Evolutionary conservation across 148 eudicot genomes (phyloP).

Genomic region (Nyssa sinensis): DNA sequence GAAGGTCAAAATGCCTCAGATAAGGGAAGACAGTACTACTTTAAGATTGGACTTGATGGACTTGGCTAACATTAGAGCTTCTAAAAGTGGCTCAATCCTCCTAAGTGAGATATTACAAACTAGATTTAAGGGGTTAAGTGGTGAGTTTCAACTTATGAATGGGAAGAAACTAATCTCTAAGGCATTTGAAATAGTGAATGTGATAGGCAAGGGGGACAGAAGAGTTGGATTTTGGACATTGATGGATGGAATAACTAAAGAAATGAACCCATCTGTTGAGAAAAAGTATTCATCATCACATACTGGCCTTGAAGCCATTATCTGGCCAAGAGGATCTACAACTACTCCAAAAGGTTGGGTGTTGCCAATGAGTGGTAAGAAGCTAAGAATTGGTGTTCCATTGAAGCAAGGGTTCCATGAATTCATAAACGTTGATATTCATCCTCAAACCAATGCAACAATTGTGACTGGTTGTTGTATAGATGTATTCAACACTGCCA

Average conservation of each 20-base stretch:
- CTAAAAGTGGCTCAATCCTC: constrained; percentile 12
- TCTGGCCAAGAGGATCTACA: constrained; percentile 31
- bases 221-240: constrained; percentile 29
- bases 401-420: not conserved
- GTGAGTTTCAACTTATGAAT: constrained; percentile 18
- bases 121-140: constrained; percentile 14
- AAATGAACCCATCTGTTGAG: not conserved
- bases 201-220: constrained; percentile 15
- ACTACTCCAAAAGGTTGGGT: constrained; percentile 19
- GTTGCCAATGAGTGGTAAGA: constrained; percentile 14
- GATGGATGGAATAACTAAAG: not conserved
- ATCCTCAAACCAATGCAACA: constrained; percentile 15
- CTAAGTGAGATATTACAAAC: constrained; percentile 2
- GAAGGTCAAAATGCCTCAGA: not conserved
- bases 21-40: not conserved
- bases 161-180: constrained; percentile 6
- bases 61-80: not conserved
- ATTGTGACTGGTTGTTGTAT: constrained; percentile 16
- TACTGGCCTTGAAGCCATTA: constrained; percentile 10
- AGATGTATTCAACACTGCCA: constrained; percentile 29
- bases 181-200: constrained; percentile 23
- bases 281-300: not conserved
- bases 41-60: constrained; percentile 1
- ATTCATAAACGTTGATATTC: not conserved
- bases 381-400: constrained; percentile 19